Base-by-base conservation (phyloP, 2,329 filamentous ascomycete species). In the Phoma sp. region DNA sequence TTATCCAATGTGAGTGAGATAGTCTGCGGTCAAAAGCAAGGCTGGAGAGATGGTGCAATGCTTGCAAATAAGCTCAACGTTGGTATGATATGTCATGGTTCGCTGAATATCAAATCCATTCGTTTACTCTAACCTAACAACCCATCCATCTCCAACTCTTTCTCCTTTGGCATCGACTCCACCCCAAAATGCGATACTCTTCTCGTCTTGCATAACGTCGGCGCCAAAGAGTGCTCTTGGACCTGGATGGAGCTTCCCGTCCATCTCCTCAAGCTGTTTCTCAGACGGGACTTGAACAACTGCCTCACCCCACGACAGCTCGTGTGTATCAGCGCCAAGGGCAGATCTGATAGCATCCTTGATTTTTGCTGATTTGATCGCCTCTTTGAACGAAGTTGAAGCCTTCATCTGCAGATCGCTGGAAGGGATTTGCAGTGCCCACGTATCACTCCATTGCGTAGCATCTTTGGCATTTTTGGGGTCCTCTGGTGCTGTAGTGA, bases 211-310 rank as follows among this genome's bases (percentile, higher is more conserved):
- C 58, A 74, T 66, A 2, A 66, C 65, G 59, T 77, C 76, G n/a
- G 71, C 72, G 2, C 72, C 77, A 47, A 79, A 79, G 29, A 67
- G 74, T 2, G 72, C 75, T 47, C 77, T 58, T 9, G 77, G 77
- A 1, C 77, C 77, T 1, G 78, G 78, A 61, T 80, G 77, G 5
- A 79, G 66, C 49, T 79, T 79, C 4, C 76, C 77, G 26, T 73
- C 72, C 33, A 61, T 66, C 9, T 68, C 68, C 26, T 70, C 59
- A 11, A 76, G 53, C 15, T 61, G 59, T 33, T 60, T 64, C 9
- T 70, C 72, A 4, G 62, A 60, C 1, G 74, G 75, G 32, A 73
- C 59, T 45, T 71, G 63, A 5, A 80, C 69, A 26, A 77, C 75
- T 5, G 76, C 73, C 47, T 79, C 77, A 0, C 72, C 74, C 77